A percentile compares a stretch with the other conserved stretches of the same genome.
These are phyloP conservation scores for Sporisorium reilianum DNA, from an alignment of 1,284 basidiomycete species.

Conservation along the genomic window DNA sequence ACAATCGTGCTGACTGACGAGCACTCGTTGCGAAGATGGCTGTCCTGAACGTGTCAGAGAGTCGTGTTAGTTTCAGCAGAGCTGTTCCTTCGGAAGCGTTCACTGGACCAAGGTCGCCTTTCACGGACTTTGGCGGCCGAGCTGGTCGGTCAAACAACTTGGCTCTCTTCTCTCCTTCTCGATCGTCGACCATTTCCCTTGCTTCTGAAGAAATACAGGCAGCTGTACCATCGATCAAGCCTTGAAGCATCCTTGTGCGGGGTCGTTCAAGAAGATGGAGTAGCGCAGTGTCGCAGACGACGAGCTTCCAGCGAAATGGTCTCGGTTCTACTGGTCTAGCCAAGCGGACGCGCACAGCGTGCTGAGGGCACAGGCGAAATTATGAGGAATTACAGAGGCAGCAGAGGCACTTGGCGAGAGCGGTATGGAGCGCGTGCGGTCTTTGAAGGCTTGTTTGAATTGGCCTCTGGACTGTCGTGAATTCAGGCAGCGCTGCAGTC, in stretches of 20 bases:
- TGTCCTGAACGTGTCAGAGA: not conserved
- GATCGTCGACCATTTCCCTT: conserved; percentile 5
- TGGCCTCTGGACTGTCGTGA: not conserved
- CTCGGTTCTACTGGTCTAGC: conserved; percentile 31
- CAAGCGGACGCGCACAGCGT: not conserved
- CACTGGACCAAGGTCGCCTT: conserved; percentile 9
- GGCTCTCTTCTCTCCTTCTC: conserved; percentile 1
- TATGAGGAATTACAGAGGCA: conserved; percentile 34
- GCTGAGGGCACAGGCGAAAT: conserved; percentile 19
- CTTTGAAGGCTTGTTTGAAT: conserved; percentile 10
- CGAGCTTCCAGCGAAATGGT: not conserved
- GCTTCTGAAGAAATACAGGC: not conserved
- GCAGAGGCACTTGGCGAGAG: conserved; percentile 13
- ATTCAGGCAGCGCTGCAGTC: not conserved
- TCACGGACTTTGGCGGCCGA: conserved; percentile 27
- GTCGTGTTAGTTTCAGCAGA: not conserved
- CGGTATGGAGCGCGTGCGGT: conserved; percentile 17
- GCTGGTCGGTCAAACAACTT: conserved; percentile 1
- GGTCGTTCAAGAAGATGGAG: not conserved
- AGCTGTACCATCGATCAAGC: too few species aligned
- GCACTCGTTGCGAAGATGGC: not conserved
- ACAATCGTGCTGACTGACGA: not conserved
- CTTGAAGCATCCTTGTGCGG: not conserved
- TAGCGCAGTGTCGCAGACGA: not conserved
- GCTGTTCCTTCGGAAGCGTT: not conserved